phyloP scores from a whole-genome alignment of 2,329 filamentous ascomycete species.

The Ophiostoma ips region DNA sequence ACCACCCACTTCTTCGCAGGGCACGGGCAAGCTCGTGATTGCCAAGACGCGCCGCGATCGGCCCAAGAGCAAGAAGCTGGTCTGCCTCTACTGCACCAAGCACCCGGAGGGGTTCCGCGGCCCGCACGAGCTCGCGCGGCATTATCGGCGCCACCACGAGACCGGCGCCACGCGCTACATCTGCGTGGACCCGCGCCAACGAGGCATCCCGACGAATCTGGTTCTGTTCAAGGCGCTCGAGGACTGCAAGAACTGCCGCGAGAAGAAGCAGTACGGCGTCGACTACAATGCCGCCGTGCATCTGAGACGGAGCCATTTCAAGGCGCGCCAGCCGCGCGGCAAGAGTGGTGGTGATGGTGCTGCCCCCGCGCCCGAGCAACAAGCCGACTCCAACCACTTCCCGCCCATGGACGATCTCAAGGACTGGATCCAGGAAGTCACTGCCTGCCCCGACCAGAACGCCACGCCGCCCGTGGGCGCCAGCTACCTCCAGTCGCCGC shows the following conservation, averaged over 20 bases:
- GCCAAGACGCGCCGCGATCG: slow-evolving; percentile 37
- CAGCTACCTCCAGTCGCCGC: no score
- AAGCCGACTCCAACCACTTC: not conserved
- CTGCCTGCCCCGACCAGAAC: no score
- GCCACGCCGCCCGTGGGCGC: no score
- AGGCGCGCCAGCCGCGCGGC: slow-evolving; percentile 18
- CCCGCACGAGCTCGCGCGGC: slow-evolving; percentile 65
- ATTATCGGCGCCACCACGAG: slow-evolving; percentile 52
- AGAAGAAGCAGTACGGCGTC: slow-evolving; percentile 67
- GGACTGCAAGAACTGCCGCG: slow-evolving; percentile 72
- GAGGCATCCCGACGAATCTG: slow-evolving; percentile 28
- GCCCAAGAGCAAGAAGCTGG: slow-evolving; percentile 56
- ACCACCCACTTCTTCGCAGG: no score
- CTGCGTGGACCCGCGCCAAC: slow-evolving; percentile 37
- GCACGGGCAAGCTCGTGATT: slow-evolving; percentile 26
- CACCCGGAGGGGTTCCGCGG: slow-evolving; percentile 71
- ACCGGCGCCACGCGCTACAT: slow-evolving; percentile 40
- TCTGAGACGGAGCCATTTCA: slow-evolving; percentile 77
- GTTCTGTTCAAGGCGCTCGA: slow-evolving; percentile 50
- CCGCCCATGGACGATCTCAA: not conserved
- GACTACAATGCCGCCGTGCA: slow-evolving; percentile 95
- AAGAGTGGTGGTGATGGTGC: no score
- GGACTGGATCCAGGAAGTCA: not conserved
- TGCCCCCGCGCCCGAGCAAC: not conserved
- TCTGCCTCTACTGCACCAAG: slow-evolving; percentile 56